phyloP scores from a whole-genome alignment of 148 eudicot species.

The Rhododendron simsii region DNA sequence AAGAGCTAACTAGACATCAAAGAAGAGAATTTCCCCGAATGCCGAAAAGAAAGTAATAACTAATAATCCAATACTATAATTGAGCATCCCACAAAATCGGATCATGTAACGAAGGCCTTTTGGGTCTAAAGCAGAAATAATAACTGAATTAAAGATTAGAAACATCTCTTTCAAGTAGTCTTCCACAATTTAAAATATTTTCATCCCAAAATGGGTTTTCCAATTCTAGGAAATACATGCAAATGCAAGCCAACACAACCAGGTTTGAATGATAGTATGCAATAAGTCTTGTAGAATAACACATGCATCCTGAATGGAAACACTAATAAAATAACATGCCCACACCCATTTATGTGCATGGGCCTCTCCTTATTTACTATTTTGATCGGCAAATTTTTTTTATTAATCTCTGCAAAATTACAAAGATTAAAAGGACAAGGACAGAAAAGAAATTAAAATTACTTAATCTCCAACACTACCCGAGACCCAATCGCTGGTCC shows the following conservation, averaged over 20 bases:
- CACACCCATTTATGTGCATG: neutral
- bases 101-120: neutral
- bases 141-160: neutral
- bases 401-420: too few species aligned
- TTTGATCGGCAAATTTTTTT: too few species aligned
- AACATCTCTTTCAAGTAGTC: neutral
- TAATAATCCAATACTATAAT: neutral
- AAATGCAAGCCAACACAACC: neutral
- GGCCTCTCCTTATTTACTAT: neutral
- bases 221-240: neutral
- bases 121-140: neutral
- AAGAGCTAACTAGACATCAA: neutral
- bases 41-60: neutral
- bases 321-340: neutral
- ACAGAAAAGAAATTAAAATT: too few species aligned
- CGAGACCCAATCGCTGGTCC: too few species aligned
- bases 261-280: neutral
- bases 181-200: neutral
- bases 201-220: too few species aligned
- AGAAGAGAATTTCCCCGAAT: neutral
- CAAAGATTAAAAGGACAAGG: too few species aligned
- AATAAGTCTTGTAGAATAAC: neutral
- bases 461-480: too few species aligned
- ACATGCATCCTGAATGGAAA: neutral
- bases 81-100: neutral